Percentiles rank a stretch among this genome's conserved stretches.
These are phyloP conservation scores for Sugiyamaella sp. DNA, from an alignment of 1,139 yeast genomes.

Conservation along the genomic window DNA sequence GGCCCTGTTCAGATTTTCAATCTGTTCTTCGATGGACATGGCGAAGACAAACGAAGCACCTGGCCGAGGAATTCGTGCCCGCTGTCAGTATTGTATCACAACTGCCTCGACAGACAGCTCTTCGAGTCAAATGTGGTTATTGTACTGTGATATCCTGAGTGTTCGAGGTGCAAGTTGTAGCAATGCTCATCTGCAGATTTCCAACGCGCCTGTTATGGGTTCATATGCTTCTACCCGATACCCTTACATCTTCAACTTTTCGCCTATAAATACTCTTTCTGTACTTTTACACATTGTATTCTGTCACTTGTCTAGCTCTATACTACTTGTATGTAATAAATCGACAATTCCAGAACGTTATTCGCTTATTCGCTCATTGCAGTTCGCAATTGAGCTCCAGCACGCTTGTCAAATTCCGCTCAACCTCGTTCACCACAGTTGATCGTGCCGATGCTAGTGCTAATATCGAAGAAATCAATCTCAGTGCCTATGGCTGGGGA, in stretches of 20 bases:
- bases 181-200: background rate
- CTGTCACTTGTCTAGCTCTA: no score
- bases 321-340: no score
- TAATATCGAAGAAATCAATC: slow-evolving; percentile 27
- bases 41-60: background rate
- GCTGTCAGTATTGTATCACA: no score
- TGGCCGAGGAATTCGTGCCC: background rate
- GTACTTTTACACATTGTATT: background rate
- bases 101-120: no score
- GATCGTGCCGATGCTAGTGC: slow-evolving; percentile 36
- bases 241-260: background rate
- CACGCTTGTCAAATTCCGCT: slow-evolving; percentile 37
- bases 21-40: slow-evolving; percentile 35
- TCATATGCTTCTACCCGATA: background rate
- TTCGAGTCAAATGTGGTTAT: no score
- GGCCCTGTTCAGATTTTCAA: slow-evolving; percentile 45
- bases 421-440: slow-evolving; percentile 20
- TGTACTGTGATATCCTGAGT: no score
- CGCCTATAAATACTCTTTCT: background rate
- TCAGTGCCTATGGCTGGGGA: slow-evolving; percentile 23
- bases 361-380: background rate
- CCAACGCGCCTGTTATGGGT: background rate
- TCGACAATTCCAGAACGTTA: no score
- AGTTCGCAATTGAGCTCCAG: slow-evolving; percentile 18
- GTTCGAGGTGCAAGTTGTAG: no score